A percentile compares a stretch with the other conserved stretches of the same genome.
phyloP scores from a whole-genome alignment of 1,139 yeast species.

The Blastobotrys serpentis region DNA sequence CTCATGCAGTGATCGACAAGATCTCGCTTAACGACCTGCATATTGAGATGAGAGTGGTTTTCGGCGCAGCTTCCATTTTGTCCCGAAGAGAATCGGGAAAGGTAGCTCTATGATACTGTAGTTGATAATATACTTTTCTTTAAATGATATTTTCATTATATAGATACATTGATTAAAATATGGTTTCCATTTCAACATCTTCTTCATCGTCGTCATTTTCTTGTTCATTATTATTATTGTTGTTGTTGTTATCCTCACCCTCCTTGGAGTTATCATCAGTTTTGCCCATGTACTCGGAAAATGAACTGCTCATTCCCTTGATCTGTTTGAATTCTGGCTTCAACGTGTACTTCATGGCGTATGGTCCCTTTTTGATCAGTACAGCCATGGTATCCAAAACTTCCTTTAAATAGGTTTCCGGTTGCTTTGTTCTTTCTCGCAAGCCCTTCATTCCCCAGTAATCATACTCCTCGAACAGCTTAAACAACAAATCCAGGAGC shows the following conservation, averaged over 20 bases:
- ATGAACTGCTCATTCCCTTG: conserved; percentile 44
- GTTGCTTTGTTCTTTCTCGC: conserved; percentile 92
- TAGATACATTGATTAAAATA: conserved; percentile 8
- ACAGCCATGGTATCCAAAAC: conserved; percentile 87
- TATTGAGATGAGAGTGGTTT: not conserved
- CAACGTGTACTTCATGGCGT: conserved; percentile 84
- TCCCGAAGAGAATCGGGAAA: no score
- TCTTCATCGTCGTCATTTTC: conserved; percentile 34
- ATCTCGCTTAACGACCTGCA: not conserved
- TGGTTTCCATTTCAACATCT: conserved; percentile 29
- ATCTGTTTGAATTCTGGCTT: conserved; percentile 76
- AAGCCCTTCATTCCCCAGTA: conserved; percentile 96
- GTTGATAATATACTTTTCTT: not conserved
- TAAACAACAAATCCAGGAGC: conserved; percentile 80
- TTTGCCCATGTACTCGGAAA: conserved; percentile 31
- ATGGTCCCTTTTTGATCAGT: conserved; percentile 91
- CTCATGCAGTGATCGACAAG: no score
- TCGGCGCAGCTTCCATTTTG: no score
- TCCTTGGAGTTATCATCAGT: conserved; percentile 27
- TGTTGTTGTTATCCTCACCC: conserved; percentile 25
- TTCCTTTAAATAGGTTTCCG: conserved; percentile 89
- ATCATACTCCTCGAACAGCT: conserved; percentile 89
- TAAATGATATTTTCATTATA: not conserved
- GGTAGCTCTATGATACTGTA: no score
- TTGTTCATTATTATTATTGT: conserved; percentile 33